Conservation (phyloP, 78 protist genomes). For the Diacronema lutheri region DNA sequence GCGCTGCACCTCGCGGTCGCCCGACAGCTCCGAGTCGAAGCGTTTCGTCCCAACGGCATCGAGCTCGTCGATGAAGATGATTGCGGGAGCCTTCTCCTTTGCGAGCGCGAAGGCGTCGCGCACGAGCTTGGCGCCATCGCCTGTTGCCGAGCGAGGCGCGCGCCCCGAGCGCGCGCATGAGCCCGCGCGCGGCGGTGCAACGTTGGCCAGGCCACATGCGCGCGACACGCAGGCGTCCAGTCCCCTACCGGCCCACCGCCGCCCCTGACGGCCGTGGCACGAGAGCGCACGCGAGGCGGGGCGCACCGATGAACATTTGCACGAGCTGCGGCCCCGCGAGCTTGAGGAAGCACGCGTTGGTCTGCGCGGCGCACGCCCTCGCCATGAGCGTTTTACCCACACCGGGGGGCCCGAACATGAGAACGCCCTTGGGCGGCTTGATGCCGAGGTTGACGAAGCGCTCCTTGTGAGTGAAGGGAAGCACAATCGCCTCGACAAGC, state of each 20-base stretch:
- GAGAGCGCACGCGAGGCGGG: too few species aligned
- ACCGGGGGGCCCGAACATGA: constrained; percentile 88
- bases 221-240: too few species aligned
- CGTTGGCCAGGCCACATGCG: too few species aligned
- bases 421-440: constrained; percentile 88
- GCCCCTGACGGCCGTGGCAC: too few species aligned
- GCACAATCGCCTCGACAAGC: constrained; percentile 87
- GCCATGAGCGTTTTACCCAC: constrained; percentile 99
- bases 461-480: constrained; percentile 99
- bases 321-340: constrained; percentile 98
- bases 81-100: constrained; percentile 97
- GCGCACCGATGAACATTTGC: constrained; percentile 99
- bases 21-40: background rate
- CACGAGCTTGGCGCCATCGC: constrained; percentile 98
- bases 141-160: too few species aligned
- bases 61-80: constrained; percentile 99
- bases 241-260: too few species aligned
- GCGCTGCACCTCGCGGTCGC: constrained; percentile 83
- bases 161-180: too few species aligned
- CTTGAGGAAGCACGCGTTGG: constrained; percentile 97
- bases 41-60: constrained; percentile 90
- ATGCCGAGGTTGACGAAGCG: constrained; percentile 98
- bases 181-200: too few species aligned
- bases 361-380: constrained; percentile 99
- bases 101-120: constrained; percentile 99